Percentiles rank a stretch among this genome's conserved stretches.
Evolutionary conservation across 1,139 yeast species (phyloP).

Genomic region (Kurtzmaniella quercitrusa): DNA sequence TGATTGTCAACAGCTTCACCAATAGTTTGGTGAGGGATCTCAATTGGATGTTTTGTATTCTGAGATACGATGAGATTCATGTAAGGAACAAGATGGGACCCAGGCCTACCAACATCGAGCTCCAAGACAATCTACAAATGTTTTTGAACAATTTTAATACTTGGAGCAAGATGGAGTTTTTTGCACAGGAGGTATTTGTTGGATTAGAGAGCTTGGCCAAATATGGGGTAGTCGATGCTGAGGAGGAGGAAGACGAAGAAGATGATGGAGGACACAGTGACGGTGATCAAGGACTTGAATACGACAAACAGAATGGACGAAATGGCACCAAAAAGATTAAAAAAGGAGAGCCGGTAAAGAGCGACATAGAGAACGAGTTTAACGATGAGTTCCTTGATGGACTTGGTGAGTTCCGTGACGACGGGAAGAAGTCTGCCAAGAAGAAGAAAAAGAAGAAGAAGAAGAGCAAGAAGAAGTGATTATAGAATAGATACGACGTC

Average conservation of each 20-base stretch:
- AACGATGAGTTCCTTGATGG: slow-evolving; percentile 24
- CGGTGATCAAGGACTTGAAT: slow-evolving; percentile 9
- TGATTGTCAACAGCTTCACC: not conserved
- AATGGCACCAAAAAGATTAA: slow-evolving; percentile 6
- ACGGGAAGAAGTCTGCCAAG: slow-evolving; percentile 9
- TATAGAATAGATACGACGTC: not conserved
- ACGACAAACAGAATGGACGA: slow-evolving; percentile 6
- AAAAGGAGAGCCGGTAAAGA: slow-evolving; percentile 5
- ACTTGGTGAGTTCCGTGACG: slow-evolving; percentile 14
- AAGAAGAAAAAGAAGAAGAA: slow-evolving; percentile 22
- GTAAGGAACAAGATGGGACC: slow-evolving; percentile 4
- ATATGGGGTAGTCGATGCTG: slow-evolving; percentile 12
- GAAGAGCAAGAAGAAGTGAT: slow-evolving; percentile 20
- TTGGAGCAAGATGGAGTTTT: slow-evolving; percentile 26
- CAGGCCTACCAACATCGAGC: slow-evolving; percentile 6
- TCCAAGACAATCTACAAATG: slow-evolving; percentile 18
- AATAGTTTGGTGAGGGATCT: slow-evolving; percentile 3
- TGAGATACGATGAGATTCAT: slow-evolving; percentile 3
- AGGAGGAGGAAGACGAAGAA: slow-evolving; percentile 8
- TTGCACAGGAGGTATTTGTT: slow-evolving; percentile 26
- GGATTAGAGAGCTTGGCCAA: slow-evolving; percentile 22
- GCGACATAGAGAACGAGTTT: slow-evolving; percentile 18
- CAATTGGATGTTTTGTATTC: slow-evolving; percentile 5
- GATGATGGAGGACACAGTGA: slow-evolving; percentile 3
- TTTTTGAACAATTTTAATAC: slow-evolving; percentile 26